A percentile compares a stretch with the other conserved stretches of the same genome.
Evolutionary conservation across 768 basidiomycete genomes (phyloP).

Genomic region (Rhodosporidiobolus sp.): DNA sequence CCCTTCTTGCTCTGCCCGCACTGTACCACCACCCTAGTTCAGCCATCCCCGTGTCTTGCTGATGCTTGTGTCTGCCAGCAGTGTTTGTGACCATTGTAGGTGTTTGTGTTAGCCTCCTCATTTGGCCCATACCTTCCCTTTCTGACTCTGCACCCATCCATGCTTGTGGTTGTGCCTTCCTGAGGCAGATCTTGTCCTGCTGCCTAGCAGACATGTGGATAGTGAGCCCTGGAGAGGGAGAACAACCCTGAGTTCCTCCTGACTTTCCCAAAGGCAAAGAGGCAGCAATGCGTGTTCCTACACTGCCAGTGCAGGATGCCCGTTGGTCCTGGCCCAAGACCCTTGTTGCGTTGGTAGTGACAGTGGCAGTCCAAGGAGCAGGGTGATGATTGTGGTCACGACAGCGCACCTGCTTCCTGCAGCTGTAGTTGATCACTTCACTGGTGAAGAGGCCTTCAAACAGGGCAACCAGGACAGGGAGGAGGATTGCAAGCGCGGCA

Average conservation of each 20-base stretch:
- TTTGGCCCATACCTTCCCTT: too few relatives aligned
- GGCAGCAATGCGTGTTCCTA: conserved; percentile 30
- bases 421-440: conserved; percentile 16
- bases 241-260: neutral
- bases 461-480: conserved; percentile 67
- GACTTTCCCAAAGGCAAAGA: neutral
- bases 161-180: too few relatives aligned
- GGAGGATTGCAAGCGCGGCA: conserved; percentile 66
- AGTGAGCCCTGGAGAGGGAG: neutral
- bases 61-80: too few relatives aligned
- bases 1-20: too few relatives aligned
- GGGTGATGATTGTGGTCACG: neutral
- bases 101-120: too few relatives aligned
- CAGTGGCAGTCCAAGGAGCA: conserved; percentile 14
- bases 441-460: conserved; percentile 84
- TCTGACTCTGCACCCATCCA: too few relatives aligned
- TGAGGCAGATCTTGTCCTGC: conserved; percentile 65
- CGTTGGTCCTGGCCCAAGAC: conserved; percentile 38
- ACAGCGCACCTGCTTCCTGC: conserved; percentile 62
- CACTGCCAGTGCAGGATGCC: conserved; percentile 50
- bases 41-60: too few relatives aligned
- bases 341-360: conserved; percentile 44
- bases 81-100: too few relatives aligned
- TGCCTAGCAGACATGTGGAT: too few relatives aligned
- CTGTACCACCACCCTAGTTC: too few relatives aligned